Conservation (phyloP, 805 yeast genomes). For the Saccharomycopsis sp. region DNA sequence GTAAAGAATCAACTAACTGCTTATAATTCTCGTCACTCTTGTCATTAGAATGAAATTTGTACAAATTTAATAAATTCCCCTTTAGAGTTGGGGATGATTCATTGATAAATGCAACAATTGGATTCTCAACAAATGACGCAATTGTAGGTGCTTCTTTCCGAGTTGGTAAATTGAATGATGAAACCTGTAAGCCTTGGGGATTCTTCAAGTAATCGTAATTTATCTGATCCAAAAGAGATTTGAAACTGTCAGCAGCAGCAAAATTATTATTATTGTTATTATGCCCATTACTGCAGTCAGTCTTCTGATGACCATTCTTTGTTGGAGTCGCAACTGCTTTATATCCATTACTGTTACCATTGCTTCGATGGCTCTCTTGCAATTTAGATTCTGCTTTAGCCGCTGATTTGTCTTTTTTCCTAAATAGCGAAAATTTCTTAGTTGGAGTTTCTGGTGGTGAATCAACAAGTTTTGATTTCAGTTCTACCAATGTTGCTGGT, state of each 20-base stretch:
- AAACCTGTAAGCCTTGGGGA: background rate
- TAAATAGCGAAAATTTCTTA: slow-evolving; percentile 2
- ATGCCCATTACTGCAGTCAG: too few species aligned
- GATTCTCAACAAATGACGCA: background rate
- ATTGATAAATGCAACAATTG: slow-evolving; percentile 14
- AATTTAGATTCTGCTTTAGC: slow-evolving; percentile 3
- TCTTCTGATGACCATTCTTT: background rate
- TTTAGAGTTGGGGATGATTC: slow-evolving; percentile 10
- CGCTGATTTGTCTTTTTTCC: slow-evolving; percentile 14
- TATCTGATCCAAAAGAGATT: slow-evolving; percentile 3
- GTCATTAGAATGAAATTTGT: slow-evolving; percentile 8
- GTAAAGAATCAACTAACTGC: slow-evolving; percentile 41
- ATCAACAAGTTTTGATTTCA: slow-evolving; percentile 7
- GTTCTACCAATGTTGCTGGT: slow-evolving; percentile 21
- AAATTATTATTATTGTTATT: too few species aligned
- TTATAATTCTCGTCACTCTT: slow-evolving; percentile 20
- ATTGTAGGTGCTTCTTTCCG: slow-evolving; percentile 15
- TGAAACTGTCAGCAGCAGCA: slow-evolving; percentile 2
- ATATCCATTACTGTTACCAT: background rate
- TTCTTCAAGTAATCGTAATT: slow-evolving; percentile 9
- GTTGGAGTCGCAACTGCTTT: background rate
- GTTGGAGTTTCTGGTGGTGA: background rate
- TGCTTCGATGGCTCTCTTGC: background rate
- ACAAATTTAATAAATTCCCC: slow-evolving; percentile 17
- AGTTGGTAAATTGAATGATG: slow-evolving; percentile 2